These are phyloP conservation scores for Purshia tridentata DNA, from an alignment of 306 rosid genomes.

Conservation along the genomic window DNA sequence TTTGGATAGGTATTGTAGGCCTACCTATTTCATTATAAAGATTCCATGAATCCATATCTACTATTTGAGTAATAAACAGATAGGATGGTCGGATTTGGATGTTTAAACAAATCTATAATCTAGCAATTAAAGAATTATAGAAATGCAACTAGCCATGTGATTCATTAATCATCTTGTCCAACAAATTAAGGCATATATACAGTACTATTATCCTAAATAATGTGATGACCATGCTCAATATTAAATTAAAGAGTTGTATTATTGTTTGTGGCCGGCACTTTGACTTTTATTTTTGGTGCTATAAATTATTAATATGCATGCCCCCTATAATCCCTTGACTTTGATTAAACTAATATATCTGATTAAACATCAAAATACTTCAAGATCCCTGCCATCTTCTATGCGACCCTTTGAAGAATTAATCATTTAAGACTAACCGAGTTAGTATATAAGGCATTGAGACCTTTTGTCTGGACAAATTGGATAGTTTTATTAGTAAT, in stretches of 20 bases:
- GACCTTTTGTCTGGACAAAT: not conserved
- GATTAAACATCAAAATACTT: not conserved
- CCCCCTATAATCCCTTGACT: not conserved
- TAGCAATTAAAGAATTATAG: not conserved
- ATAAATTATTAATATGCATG: not conserved
- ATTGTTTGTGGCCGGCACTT: slow-evolving; percentile 2
- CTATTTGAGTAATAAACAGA: not conserved
- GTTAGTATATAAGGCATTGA: not conserved
- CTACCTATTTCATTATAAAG: not conserved
- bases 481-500: not conserved
- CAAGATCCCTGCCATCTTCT: not conserved
- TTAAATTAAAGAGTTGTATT: slow-evolving; percentile 7
- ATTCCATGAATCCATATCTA: slow-evolving; percentile 19
- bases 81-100: slow-evolving; percentile 10
- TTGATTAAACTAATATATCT: not conserved
- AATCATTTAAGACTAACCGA: not conserved
- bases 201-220: not conserved
- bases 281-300: not conserved
- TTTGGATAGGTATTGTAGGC: slow-evolving; percentile 1
- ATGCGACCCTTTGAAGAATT: not conserved
- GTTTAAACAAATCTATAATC: slow-evolving; percentile 3
- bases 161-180: not conserved
- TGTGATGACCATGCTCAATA: not conserved
- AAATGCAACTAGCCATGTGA: slow-evolving; percentile 9
- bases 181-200: not conserved